Base-by-base conservation (phyloP, 139 green algal genomes). In the Chlorella sorokiniana region DNA sequence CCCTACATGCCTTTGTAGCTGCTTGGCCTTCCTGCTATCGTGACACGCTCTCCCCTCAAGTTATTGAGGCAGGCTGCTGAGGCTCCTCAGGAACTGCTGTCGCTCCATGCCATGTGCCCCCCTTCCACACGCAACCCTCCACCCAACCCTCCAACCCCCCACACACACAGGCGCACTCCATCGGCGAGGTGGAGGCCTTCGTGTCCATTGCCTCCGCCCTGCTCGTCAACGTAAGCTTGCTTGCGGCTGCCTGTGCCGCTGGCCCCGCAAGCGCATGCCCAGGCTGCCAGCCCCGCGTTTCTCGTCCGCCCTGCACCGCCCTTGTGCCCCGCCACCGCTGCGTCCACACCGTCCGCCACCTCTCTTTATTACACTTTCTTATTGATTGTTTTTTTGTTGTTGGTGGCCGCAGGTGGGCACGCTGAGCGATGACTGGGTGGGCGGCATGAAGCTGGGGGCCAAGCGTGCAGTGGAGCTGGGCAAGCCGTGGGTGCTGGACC, bases 401-500 rank as follows among this genome's bases (percentile, higher is more conserved):
- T 61, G 52, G 7, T 20, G 22, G 25, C 52, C 9, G 52, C 52
- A 25, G 22, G 2, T 31, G 33, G 64, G 64, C 64, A 71, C 64
- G 16, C 64, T 71, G 33, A 42, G 33, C 8, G 64, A 45, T 33
- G 64, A 23, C 64, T 71, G 52, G 75, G 65, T 84, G 20, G 77
- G 70, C 2, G 69, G 81, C 11, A 96, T 94, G 89, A 89, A 91
- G 76, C 81, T 93, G 42, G 91, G 89, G 16, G 90, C 90, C 0
- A 83, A 87, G 31, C 41, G 82, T 63, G 91, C 92, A 0, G 81
- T 85, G 23, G 76, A 83, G 16, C 40, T 87, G 25, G 82, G 84
- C 56, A 95, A 93, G 74, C 92, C 92, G 1, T 96, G 93, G 93
- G 92, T 96, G 63, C 85, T 97, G 29, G 94, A 97, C 83, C 94